These are phyloP conservation scores for Calendula officinalis DNA, from an alignment of 129 eudicot species.

Conservation along the genomic window DNA sequence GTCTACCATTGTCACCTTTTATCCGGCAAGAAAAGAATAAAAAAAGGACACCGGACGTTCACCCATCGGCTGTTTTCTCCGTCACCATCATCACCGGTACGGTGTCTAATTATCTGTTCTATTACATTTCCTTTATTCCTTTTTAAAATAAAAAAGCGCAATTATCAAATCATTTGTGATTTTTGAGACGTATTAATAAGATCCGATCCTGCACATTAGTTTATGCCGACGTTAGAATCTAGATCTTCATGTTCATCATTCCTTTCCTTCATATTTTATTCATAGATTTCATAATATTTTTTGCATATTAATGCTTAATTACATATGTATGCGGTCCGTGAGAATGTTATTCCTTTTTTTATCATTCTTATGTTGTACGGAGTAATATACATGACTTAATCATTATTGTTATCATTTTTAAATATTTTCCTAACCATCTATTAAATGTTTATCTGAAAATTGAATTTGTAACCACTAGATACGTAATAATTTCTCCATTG, in stretches of 20 bases:
- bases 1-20: constrained; percentile 14
- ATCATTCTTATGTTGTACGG: too few species aligned
- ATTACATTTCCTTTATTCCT: not conserved
- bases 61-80: constrained; percentile 24
- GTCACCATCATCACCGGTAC: constrained; percentile 15
- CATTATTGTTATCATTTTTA: too few species aligned
- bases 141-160: not conserved
- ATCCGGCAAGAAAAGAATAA: constrained; percentile 9
- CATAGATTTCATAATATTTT: not conserved
- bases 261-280: constrained; percentile 9
- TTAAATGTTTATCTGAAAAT: too few species aligned
- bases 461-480: too few species aligned
- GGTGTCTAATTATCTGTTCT: not conserved
- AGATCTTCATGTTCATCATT: constrained; percentile 6
- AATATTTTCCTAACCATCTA: too few species aligned
- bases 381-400: too few species aligned
- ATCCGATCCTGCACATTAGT: constrained; percentile 17
- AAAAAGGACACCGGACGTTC: constrained; percentile 11
- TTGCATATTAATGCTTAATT: not conserved
- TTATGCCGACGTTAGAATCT: constrained; percentile 3
- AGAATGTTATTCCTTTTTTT: too few species aligned
- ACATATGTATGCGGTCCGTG: not conserved
- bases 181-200: not conserved
- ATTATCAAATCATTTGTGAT: constrained; percentile 6
- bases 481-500: too few species aligned